Conservation (phyloP, 768 basidiomycete genomes). For the Termitomyces sp. region DNA sequence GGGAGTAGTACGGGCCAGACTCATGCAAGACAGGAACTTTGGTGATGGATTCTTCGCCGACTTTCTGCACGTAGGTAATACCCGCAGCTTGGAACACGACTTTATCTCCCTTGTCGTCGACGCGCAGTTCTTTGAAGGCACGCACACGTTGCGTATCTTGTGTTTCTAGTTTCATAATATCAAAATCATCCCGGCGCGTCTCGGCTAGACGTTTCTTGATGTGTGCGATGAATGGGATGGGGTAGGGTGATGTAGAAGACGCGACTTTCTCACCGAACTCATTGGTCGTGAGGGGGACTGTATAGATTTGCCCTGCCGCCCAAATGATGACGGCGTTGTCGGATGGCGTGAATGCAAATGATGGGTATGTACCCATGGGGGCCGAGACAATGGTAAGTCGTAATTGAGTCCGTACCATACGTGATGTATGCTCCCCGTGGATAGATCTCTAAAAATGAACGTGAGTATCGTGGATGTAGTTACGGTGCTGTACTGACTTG, state of each 20-base stretch:
- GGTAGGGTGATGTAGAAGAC: constrained; percentile 31
- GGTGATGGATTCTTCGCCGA: constrained; percentile 24
- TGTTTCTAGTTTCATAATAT: constrained; percentile 51
- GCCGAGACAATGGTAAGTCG: constrained; percentile 58
- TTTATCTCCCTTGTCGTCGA: constrained; percentile 45
- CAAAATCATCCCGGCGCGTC: constrained; percentile 42
- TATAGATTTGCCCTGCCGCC: constrained; percentile 68
- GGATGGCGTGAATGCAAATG: constrained; percentile 61
- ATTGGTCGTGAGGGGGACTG: constrained; percentile 52
- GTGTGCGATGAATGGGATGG: constrained; percentile 55
- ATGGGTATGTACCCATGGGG: constrained; percentile 78
- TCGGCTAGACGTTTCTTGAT: constrained; percentile 62
- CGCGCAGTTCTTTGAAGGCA: constrained; percentile 56
- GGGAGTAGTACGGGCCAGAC: constrained; percentile 56
- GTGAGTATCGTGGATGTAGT: background rate
- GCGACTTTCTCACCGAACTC: constrained; percentile 45
- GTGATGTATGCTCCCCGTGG: constrained; percentile 58
- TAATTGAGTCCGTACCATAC: constrained; percentile 67
- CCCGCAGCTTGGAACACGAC: constrained; percentile 70
- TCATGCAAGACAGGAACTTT: constrained; percentile 45
- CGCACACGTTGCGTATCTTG: constrained; percentile 48
- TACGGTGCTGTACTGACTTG: constrained; percentile 39
- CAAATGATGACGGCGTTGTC: constrained; percentile 63
- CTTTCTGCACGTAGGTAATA: constrained; percentile 42
- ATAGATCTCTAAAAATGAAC: constrained; percentile 44